Evolutionary conservation across 352 stramenopile species (phyloP).

Genomic region (Phytophthora colocasiae): DNA sequence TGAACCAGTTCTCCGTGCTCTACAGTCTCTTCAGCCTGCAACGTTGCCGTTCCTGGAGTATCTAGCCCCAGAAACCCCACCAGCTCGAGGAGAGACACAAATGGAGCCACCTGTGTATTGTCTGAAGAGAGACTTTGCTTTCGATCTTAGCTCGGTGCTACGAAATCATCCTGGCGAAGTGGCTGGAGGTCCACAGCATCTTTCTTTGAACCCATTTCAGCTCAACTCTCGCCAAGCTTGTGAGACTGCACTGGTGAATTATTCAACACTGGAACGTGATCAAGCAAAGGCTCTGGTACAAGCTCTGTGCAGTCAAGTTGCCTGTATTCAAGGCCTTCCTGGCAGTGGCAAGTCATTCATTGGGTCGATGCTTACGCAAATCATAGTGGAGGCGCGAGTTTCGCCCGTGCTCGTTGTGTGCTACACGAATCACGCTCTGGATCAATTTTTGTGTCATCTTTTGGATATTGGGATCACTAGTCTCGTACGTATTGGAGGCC

Average conservation of each 20-base stretch:
- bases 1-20: constrained; percentile 51
- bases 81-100: constrained; percentile 4
- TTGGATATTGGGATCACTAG: constrained; percentile 52
- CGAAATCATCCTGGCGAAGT: constrained; percentile 6
- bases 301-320: constrained; percentile 73
- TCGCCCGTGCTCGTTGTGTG: constrained; percentile 84
- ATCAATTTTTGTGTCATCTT: constrained; percentile 91
- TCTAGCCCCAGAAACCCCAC: constrained; percentile 32
- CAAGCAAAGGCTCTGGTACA: constrained; percentile 71
- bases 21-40: constrained; percentile 41
- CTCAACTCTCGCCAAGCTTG: constrained; percentile 23
- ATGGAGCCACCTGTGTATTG: constrained; percentile 50
- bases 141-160: constrained; percentile 41
- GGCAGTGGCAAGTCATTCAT: constrained; percentile 90
- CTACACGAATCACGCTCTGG: constrained; percentile 92
- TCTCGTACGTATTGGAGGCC: constrained; percentile 80
- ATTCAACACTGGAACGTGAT: constrained; percentile 57
- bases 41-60: constrained; percentile 49
- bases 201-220: constrained; percentile 31
- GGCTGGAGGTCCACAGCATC: neutral
- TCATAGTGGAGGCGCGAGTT: constrained; percentile 58
- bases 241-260: constrained; percentile 29
- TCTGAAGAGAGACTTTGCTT: constrained; percentile 29
- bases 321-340: constrained; percentile 84
- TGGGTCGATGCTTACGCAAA: constrained; percentile 72